phyloP scores from a whole-genome alignment of 495 filamentous ascomycete genomes.

The Rusavskia elegans region DNA sequence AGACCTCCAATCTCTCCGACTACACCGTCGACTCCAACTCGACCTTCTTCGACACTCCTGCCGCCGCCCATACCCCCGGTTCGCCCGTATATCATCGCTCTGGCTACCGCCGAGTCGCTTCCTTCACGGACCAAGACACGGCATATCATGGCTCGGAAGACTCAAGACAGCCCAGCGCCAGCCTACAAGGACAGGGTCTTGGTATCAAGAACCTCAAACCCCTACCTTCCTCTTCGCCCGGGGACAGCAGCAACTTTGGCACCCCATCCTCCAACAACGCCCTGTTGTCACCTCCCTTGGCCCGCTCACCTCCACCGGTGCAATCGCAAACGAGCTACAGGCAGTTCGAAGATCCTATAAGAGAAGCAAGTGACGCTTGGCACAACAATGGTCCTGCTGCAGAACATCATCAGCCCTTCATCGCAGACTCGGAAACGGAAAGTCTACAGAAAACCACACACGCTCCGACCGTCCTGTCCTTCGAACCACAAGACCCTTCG shows the following conservation, averaged over 20 bases:
- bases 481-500: neutral
- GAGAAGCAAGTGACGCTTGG: neutral
- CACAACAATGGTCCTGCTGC: neutral
- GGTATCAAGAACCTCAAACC: constrained; percentile 3
- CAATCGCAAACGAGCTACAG: neutral
- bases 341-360: neutral
- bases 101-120: constrained; percentile 1
- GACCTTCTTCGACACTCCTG: constrained; percentile 2
- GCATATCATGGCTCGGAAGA: neutral
- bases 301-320: constrained; percentile 1
- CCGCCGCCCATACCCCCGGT: neutral
- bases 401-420: constrained; percentile 1
- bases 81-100: constrained; percentile 1
- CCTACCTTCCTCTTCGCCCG: neutral
- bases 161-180: neutral
- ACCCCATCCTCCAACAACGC: neutral
- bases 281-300: neutral
- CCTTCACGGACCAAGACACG: constrained; percentile 2
- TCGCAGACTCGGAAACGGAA: constrained; percentile 4
- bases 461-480: neutral
- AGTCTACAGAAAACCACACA: neutral
- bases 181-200: constrained; percentile 2
- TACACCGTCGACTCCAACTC: constrained; percentile 5
- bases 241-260: neutral
- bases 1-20: constrained; percentile 3